These are phyloP conservation scores for Jatropha podagrica DNA, from an alignment of 441 rosid species.

Conservation along the genomic window DNA sequence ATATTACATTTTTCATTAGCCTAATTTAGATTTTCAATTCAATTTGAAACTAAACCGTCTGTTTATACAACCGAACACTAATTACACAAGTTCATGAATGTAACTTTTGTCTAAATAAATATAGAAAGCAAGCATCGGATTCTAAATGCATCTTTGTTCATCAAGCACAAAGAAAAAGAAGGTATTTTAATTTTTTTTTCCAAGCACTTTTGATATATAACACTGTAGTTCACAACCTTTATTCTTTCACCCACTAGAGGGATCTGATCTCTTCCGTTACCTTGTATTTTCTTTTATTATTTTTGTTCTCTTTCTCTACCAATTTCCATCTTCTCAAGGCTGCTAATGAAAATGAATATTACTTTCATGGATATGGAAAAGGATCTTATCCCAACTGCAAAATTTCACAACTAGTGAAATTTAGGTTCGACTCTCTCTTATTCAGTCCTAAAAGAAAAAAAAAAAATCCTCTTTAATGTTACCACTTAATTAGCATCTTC, in stretches of 20 bases:
- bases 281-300: no score
- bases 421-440: no score
- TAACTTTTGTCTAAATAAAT: no score
- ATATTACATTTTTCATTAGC: no score
- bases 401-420: not conserved
- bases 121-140: not conserved
- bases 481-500: not conserved
- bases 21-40: no score
- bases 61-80: no score
- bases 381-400: not conserved
- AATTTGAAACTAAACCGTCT: no score
- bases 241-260: not conserved
- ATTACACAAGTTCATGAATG: no score
- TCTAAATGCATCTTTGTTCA: not conserved
- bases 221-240: not conserved
- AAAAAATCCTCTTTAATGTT: conserved; percentile 4
- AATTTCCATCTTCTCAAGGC: not conserved
- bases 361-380: not conserved
- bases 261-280: not conserved
- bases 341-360: not conserved
- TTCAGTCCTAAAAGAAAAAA: no score
- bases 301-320: no score
- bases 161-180: not conserved
- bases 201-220: not conserved
- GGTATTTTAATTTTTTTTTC: not conserved